A percentile compares a stretch with the other conserved stretches of the same genome.
phyloP scores from a whole-genome alignment of 2,329 filamentous ascomycete species.

The Microascus cirrosus region DNA sequence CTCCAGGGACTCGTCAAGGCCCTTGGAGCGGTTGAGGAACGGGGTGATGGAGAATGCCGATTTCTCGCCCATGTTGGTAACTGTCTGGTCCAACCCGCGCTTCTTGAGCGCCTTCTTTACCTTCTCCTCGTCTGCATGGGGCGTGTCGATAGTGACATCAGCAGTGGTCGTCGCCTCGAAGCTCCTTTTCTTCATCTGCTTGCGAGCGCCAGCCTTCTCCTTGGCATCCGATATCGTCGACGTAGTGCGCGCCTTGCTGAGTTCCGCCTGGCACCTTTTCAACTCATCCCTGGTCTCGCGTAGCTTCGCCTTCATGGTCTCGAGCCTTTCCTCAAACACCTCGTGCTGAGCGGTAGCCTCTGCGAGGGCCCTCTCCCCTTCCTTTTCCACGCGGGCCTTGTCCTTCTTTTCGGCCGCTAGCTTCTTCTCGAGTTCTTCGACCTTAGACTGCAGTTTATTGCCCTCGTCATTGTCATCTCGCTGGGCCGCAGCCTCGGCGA shows the following conservation, averaged over 20 bases:
- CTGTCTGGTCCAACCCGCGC: constrained; percentile 41
- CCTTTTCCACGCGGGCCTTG: constrained; percentile 31
- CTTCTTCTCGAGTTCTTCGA: constrained; percentile 17
- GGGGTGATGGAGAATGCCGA: constrained; percentile 91
- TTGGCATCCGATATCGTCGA: not conserved
- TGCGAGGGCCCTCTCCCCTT: constrained; percentile 40
- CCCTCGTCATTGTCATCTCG: constrained; percentile 1
- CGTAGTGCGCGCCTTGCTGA: constrained; percentile 20
- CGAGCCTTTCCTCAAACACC: constrained; percentile 59
- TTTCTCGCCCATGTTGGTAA: constrained; percentile 60
- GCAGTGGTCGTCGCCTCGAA: constrained; percentile 31
- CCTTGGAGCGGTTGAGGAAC: constrained; percentile 68
- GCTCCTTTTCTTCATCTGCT: constrained; percentile 31
- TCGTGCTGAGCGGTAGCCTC: constrained; percentile 53
- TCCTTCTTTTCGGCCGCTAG: constrained; percentile 29
- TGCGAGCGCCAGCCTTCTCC: constrained; percentile 17
- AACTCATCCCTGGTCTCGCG: constrained; percentile 44
- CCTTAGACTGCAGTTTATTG: not conserved
- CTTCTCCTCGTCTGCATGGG: constrained; percentile 28
- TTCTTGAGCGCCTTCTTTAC: constrained; percentile 40
- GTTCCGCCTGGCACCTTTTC: constrained; percentile 26
- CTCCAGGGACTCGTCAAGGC: constrained; percentile 17
- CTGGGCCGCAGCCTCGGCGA: constrained; percentile 13
- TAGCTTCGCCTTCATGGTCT: constrained; percentile 59
- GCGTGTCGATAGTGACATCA: constrained; percentile 35